These are phyloP conservation scores for Fusarium odoratissimum DNA, from an alignment of 2,329 filamentous ascomycete species.

Conservation along the genomic window DNA sequence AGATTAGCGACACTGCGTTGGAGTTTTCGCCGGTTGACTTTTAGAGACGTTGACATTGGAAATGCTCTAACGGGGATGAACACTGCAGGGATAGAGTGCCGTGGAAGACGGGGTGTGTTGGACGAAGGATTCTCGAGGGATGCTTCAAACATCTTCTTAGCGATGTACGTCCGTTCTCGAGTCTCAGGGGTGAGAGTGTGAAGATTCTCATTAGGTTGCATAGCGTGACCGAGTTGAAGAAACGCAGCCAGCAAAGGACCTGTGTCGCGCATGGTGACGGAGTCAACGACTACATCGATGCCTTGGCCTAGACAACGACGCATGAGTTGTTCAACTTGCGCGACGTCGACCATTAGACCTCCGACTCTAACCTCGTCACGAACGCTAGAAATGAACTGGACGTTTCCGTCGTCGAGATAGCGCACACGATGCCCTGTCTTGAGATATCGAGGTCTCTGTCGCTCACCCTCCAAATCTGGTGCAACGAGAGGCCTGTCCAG, in stretches of 20 bases:
- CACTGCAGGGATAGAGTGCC: constrained; percentile 58
- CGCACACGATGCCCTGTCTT: constrained; percentile 64
- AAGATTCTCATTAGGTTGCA: constrained; percentile 54
- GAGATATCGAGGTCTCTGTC: constrained; percentile 53
- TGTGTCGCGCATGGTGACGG: constrained; percentile 58
- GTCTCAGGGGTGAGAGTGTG: constrained; percentile 53
- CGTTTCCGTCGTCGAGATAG: constrained; percentile 60
- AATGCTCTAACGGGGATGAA: constrained; percentile 62
- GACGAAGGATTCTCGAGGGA: constrained; percentile 50
- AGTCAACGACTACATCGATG: constrained; percentile 62
- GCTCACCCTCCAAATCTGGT: constrained; percentile 6
- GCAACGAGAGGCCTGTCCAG: constrained; percentile 47
- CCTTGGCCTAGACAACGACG: constrained; percentile 59
- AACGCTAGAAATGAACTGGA: constrained; percentile 60
- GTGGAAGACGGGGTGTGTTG: constrained; percentile 45
- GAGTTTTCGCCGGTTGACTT: constrained; percentile 62
- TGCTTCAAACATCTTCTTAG: constrained; percentile 57
- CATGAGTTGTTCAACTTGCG: constrained; percentile 60
- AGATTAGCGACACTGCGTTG: constrained; percentile 58
- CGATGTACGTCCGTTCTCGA: constrained; percentile 57
- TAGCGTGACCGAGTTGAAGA: constrained; percentile 58
- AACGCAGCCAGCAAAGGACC: constrained; percentile 60
- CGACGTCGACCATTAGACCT: constrained; percentile 55
- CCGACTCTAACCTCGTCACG: constrained; percentile 56
- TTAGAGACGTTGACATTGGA: constrained; percentile 62